Evolutionary conservation across 345 rosid species (phyloP).

Genomic region (Stellera chamaejasme): DNA sequence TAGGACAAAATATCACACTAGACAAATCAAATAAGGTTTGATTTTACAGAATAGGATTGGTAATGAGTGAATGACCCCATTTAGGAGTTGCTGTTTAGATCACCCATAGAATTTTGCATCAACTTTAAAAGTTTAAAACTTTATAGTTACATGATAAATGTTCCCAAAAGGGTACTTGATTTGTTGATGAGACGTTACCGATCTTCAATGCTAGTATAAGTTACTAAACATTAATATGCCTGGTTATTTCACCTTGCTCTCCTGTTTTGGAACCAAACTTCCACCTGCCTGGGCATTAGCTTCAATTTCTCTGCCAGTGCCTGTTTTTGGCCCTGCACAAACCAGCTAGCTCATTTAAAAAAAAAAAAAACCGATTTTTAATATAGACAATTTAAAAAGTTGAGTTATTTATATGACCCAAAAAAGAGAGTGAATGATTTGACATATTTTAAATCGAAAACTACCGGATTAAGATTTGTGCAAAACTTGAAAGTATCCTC

Average conservation of each 20-base stretch:
- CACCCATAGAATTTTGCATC: neutral
- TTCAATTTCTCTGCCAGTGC: constrained; percentile 49
- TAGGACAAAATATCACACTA: neutral
- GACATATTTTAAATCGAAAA: neutral
- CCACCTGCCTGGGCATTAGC: constrained; percentile 68
- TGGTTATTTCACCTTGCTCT: constrained; percentile 50
- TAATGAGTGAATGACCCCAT: constrained; percentile 7
- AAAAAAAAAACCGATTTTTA: neutral
- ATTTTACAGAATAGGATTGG: neutral
- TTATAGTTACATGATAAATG: neutral
- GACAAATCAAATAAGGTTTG: neutral
- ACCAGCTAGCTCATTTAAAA: neutral
- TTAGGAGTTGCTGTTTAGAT: constrained; percentile 1
- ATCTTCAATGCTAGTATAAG: neutral
- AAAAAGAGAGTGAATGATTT: neutral
- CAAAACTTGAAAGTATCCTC: constrained; percentile 47
- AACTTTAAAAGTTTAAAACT: neutral
- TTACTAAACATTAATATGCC: constrained; percentile 5
- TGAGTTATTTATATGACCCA: constrained; percentile 5
- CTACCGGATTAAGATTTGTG: constrained; percentile 52
- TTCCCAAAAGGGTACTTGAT: too few species aligned
- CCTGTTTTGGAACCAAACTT: constrained; percentile 83
- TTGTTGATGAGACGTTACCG: neutral
- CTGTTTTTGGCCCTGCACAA: constrained; percentile 46
- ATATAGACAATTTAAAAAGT: neutral